Conservation (phyloP, 306 rosid species). For the Rosa rugosa region DNA sequence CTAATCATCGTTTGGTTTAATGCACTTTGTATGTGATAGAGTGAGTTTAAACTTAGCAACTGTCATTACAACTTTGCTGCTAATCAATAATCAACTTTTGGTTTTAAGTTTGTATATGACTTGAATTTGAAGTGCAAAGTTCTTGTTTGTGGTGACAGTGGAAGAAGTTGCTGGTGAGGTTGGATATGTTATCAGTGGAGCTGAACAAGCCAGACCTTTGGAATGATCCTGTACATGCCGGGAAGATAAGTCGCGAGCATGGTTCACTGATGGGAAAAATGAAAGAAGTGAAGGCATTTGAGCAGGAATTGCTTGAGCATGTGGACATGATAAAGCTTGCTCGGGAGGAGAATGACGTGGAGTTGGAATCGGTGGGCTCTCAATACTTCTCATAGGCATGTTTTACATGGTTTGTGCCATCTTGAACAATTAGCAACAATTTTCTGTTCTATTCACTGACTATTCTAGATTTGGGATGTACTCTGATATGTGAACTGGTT, state of each 20-base stretch:
- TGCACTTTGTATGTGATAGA: neutral
- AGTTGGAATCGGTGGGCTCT: slow-evolving; percentile 94
- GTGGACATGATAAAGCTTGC: slow-evolving; percentile 91
- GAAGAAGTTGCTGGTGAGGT: slow-evolving; percentile 71
- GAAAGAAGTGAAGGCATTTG: slow-evolving; percentile 79
- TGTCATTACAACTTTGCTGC: neutral
- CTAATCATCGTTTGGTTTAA: neutral
- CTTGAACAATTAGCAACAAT: neutral
- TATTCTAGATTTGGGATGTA: neutral
- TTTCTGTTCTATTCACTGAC: slow-evolving; percentile 5
- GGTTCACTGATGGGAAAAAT: slow-evolving; percentile 81
- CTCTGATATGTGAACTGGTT: neutral
- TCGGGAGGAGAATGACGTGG: slow-evolving; percentile 69
- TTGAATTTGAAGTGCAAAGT: neutral
- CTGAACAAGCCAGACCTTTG: slow-evolving; percentile 70
- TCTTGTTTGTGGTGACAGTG: slow-evolving; percentile 56
- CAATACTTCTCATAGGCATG: slow-evolving; percentile 77
- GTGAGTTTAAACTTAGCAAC: neutral
- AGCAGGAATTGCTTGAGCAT: slow-evolving; percentile 80
- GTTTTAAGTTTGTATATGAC: neutral
- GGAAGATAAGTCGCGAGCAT: slow-evolving; percentile 81
- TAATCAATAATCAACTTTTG: too few species aligned
- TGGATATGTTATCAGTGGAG: slow-evolving; percentile 61
- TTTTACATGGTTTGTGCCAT: slow-evolving; percentile 29
- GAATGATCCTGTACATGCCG: slow-evolving; percentile 77